Evolutionary conservation across 1,139 yeast species (phyloP).

Genomic region (Zygosaccharomyces sapae): DNA sequence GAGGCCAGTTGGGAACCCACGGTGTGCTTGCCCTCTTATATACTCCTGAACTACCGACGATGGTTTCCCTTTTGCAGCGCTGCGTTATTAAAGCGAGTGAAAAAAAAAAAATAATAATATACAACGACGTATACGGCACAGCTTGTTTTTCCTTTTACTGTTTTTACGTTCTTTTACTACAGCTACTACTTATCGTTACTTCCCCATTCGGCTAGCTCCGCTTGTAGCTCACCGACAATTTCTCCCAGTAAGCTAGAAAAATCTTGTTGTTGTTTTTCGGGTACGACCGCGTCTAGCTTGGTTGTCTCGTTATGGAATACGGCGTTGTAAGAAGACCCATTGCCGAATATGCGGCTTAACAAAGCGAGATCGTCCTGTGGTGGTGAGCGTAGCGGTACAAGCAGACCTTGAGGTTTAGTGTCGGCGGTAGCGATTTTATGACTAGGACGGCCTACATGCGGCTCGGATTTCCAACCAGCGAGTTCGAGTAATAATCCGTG

Average conservation of each 20-base stretch:
- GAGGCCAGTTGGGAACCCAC: constrained; percentile 7
- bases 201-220: constrained; percentile 7
- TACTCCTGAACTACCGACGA: not conserved
- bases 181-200: not conserved
- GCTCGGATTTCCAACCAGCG: not conserved
- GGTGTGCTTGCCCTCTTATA: constrained; percentile 2
- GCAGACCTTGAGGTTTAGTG: no score
- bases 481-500: not conserved
- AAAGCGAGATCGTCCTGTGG: constrained; percentile 48
- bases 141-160: not conserved
- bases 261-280: not conserved
- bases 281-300: not conserved
- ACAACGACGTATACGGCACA: not conserved
- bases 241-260: constrained; percentile 4
- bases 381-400: no score
- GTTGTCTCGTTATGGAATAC: constrained; percentile 1
- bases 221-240: constrained; percentile 5
- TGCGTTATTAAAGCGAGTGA: constrained; percentile 1
- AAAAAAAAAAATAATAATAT: constrained; percentile 1
- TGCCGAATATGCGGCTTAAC: constrained; percentile 60
- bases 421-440: no score
- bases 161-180: not conserved
- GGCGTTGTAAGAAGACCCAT: constrained; percentile 6
- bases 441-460: no score
- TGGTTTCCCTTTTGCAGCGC: not conserved